Evolutionary conservation across 1,139 yeast species (phyloP).

Genomic region (Lizanozyma gosingica): DNA sequence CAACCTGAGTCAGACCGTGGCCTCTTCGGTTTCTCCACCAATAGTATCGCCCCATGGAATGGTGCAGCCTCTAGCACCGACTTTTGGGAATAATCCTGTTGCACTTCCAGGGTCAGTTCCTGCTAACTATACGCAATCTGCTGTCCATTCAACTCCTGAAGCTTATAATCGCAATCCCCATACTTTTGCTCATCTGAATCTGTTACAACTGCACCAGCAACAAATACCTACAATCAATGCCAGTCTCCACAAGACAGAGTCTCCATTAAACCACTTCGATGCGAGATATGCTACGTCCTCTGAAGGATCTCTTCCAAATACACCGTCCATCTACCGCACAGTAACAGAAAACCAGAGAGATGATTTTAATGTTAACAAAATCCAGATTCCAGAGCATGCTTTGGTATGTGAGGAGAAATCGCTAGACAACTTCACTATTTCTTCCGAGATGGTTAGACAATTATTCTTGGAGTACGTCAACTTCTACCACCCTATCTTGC

Average conservation of each 20-base stretch:
- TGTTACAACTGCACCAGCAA: neutral
- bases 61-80: neutral
- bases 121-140: neutral
- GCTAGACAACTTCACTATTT: conserved; percentile 55
- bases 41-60: neutral
- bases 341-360: conserved; percentile 1
- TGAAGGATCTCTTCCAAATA: conserved; percentile 19
- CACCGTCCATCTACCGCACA: conserved; percentile 20
- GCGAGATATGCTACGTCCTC: neutral
- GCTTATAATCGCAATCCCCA: neutral
- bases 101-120: neutral
- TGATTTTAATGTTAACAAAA: neutral
- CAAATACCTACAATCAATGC: neutral
- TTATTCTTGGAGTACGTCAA: conserved; percentile 63
- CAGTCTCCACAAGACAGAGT: neutral
- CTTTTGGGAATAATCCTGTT: neutral
- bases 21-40: neutral
- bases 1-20: neutral
- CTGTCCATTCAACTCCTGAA: neutral
- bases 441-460: conserved; percentile 52
- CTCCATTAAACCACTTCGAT: neutral
- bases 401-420: conserved; percentile 55
- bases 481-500: conserved; percentile 75
- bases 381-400: conserved; percentile 27
- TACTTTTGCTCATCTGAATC: neutral